Evolutionary conservation across 148 eudicot genomes (phyloP).

Genomic region (Limonium bicolor): DNA sequence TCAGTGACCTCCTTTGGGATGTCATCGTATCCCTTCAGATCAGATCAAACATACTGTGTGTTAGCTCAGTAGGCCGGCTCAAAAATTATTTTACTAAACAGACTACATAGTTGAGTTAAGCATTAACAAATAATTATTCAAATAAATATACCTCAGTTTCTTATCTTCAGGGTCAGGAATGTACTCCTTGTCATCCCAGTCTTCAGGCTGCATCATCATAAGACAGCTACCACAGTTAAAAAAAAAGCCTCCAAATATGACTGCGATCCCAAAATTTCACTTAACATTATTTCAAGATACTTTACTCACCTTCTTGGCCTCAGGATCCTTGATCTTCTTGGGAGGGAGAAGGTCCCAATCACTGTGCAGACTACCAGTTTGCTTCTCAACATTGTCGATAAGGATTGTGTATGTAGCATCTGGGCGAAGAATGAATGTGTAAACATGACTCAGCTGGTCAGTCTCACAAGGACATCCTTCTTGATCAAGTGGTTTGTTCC

Average conservation of each 20-base stretch:
- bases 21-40: constrained; percentile 75
- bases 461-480: constrained; percentile 98
- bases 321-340: constrained; percentile 82
- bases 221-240: too few relatives aligned
- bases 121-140: too few relatives aligned
- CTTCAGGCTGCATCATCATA: constrained; percentile 58
- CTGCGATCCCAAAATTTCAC: neutral
- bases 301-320: constrained; percentile 89
- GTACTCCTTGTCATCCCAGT: constrained; percentile 94
- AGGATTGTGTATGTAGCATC: constrained; percentile 93
- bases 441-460: constrained; percentile 79
- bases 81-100: too few relatives aligned
- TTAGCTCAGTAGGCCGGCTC: too few relatives aligned
- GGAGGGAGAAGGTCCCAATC: constrained; percentile 89
- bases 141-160: constrained; percentile 60
- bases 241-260: neutral
- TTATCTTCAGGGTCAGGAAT: constrained; percentile 94
- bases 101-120: too few relatives aligned
- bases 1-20: constrained; percentile 82
- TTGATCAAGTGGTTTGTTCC: constrained; percentile 70
- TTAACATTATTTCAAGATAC: too few relatives aligned
- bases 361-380: constrained; percentile 63
- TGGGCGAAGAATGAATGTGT: constrained; percentile 85
- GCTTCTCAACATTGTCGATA: constrained; percentile 77
- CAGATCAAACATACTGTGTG: too few relatives aligned